A percentile compares a stretch with the other conserved stretches of the same genome.
Conservation (phyloP, 108 stramenopile species). For the Cyclotella baltica region DNA sequence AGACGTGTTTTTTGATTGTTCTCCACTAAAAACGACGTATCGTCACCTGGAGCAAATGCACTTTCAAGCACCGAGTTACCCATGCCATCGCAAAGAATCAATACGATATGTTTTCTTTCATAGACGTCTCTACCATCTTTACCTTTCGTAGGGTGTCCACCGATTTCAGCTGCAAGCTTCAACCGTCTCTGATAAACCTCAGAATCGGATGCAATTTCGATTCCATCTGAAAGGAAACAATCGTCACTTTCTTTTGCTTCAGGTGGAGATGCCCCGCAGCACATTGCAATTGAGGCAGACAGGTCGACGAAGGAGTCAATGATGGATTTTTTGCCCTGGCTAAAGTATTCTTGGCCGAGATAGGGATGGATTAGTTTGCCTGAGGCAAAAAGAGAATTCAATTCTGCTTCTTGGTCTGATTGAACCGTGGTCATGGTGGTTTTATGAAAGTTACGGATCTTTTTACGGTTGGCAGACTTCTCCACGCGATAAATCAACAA, state of each 20-base stretch:
- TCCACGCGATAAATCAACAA: no score
- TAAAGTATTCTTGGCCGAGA: constrained; percentile 21
- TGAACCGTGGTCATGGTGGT: neutral
- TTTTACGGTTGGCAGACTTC: no score
- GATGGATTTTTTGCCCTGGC: neutral
- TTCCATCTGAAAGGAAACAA: neutral
- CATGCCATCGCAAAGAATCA: constrained; percentile 51
- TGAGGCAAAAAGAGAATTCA: constrained; percentile 23
- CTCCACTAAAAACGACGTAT: constrained; percentile 18
- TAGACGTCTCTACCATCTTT: neutral
- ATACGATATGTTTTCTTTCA: constrained; percentile 26
- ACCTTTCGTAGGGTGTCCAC: neutral
- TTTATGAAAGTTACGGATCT: no score
- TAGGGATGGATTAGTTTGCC: constrained; percentile 38
- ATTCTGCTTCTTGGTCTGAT: neutral
- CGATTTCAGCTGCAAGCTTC: constrained; percentile 35
- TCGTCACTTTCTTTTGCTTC: neutral
- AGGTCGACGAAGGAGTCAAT: constrained; percentile 37
- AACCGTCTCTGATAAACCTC: constrained; percentile 22
- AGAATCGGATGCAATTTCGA: neutral
- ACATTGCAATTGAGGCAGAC: constrained; percentile 33
- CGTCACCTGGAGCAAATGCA: neutral
- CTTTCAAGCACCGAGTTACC: constrained; percentile 29
- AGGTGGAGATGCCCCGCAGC: constrained; percentile 27
- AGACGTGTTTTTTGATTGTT: constrained; percentile 30